Percentiles rank a stretch among this genome's conserved stretches.
phyloP scores from a whole-genome alignment of 2,329 filamentous ascomycete species.

The Cladosporium sp. region DNA sequence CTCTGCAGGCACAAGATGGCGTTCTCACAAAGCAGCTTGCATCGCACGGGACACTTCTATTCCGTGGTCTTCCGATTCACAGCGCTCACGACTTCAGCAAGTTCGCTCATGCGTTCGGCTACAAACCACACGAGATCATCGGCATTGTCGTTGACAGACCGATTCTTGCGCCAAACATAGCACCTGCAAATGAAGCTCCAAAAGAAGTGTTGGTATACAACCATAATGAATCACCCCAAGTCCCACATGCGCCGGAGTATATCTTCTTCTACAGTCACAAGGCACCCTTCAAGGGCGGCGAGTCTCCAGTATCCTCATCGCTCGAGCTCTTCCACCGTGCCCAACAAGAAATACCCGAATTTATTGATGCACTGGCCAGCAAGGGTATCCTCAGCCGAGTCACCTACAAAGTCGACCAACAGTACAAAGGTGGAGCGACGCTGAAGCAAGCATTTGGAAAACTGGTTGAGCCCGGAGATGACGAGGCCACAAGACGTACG shows the following conservation, averaged over 20 bases:
- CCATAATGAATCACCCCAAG: conserved; percentile 50
- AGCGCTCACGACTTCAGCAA: conserved; percentile 44
- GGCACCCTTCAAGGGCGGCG: conserved; percentile 34
- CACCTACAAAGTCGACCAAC: conserved; percentile 41
- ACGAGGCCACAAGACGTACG: conserved; percentile 36
- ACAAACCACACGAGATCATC: conserved; percentile 48
- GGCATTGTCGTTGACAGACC: conserved; percentile 48
- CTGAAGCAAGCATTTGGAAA: conserved; percentile 47
- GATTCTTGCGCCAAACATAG: conserved; percentile 41
- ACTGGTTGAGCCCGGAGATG: conserved; percentile 41
- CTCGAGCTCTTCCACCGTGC: conserved; percentile 45
- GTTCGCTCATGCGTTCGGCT: conserved; percentile 49
- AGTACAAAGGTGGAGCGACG: conserved; percentile 47
- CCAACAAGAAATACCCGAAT: conserved; percentile 45
- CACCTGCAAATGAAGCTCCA: conserved; percentile 47
- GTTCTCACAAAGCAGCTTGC: conserved; percentile 41
- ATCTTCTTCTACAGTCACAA: conserved; percentile 48
- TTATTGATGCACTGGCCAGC: conserved; percentile 39
- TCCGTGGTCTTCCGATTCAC: conserved; percentile 44
- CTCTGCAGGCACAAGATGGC: conserved; percentile 30
- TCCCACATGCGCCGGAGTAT: conserved; percentile 50
- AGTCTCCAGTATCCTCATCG: conserved; percentile 47
- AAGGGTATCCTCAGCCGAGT: conserved; percentile 44
- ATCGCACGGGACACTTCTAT: conserved; percentile 45
- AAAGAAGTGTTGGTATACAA: conserved; percentile 48